Evolutionary conservation across 371 early-diverging fungal species (phyloP).

Genomic region (Nematocida sp.): DNA sequence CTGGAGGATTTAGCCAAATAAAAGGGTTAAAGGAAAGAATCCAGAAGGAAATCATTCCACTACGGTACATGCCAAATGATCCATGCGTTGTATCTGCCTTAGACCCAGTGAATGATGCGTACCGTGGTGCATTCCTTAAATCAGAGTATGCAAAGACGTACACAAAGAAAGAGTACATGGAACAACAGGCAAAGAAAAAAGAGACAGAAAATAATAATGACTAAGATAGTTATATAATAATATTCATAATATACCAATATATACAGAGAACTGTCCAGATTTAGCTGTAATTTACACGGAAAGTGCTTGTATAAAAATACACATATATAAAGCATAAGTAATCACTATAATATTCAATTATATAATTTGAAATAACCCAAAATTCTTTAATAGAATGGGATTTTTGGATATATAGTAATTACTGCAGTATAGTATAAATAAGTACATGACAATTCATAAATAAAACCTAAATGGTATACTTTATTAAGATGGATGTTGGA

Average conservation of each 20-base stretch:
- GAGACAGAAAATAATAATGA: not conserved
- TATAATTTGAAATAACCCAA: no score
- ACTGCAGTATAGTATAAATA: no score
- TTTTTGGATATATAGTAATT: no score
- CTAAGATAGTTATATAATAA: not conserved
- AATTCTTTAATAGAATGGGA: no score
- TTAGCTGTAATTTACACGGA: not conserved
- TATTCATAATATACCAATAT: not conserved
- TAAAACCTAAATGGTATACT: no score
- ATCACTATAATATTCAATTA: no score
- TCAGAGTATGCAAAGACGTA: slow-evolving; percentile 53
- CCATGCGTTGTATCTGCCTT: slow-evolving; percentile 45
- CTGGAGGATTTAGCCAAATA: slow-evolving; percentile 70
- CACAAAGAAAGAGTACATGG: slow-evolving; percentile 59
- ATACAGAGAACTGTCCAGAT: not conserved
- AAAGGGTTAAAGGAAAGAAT: slow-evolving; percentile 66
- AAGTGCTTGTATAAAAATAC: no score
- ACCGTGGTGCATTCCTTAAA: slow-evolving; percentile 57
- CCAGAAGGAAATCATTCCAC: slow-evolving; percentile 56
- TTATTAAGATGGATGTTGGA: no score
- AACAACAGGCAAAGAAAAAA: not conserved
- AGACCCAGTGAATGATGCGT: slow-evolving; percentile 65
- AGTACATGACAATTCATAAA: no score
- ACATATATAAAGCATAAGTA: no score
- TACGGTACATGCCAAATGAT: slow-evolving; percentile 37